These are phyloP conservation scores for Gracilaria gracilis DNA, from an alignment of 23 red algal genomes.

Conservation along the genomic window DNA sequence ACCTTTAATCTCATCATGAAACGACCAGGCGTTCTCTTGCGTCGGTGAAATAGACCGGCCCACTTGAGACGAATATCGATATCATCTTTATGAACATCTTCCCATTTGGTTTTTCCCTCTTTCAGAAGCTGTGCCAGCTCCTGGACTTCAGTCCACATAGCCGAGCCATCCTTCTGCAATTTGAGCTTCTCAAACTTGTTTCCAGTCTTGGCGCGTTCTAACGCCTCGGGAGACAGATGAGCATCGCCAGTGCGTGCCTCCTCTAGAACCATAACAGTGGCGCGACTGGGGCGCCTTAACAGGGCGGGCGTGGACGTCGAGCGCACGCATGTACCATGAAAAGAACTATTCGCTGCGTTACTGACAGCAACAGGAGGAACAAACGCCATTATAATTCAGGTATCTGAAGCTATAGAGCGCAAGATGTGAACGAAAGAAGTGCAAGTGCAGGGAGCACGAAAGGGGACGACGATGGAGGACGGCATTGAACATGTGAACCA, in stretches of 20 bases:
- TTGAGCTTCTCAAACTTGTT: conserved; percentile 94
- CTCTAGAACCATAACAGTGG: conserved; percentile 34
- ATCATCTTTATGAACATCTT: conserved; percentile 81
- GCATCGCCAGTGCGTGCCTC: conserved; percentile 24
- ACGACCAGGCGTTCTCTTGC: conserved; percentile 80
- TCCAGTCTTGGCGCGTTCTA: conserved; percentile 50
- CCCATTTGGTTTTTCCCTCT: conserved; percentile 67
- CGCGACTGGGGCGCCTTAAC: background rate
- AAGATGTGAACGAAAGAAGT: too few relatives aligned
- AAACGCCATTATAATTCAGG: background rate
- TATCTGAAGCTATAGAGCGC: background rate
- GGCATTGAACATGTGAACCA: too few relatives aligned
- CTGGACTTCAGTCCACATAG: conserved; percentile 87
- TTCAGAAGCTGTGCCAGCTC: conserved; percentile 60
- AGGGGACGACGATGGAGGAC: too few relatives aligned
- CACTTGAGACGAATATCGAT: conserved; percentile 89
- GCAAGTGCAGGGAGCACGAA: too few relatives aligned
- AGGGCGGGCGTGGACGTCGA: background rate
- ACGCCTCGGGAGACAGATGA: conserved; percentile 45
- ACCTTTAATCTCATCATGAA: conserved; percentile 96
- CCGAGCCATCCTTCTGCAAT: conserved; percentile 82
- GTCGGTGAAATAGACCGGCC: conserved; percentile 92
- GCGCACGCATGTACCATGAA: background rate
- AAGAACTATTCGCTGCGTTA: background rate
- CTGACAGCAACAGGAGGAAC: background rate